Evolutionary conservation across 495 filamentous ascomycete genomes (phyloP).

Genomic region (Penicillium steckii): DNA sequence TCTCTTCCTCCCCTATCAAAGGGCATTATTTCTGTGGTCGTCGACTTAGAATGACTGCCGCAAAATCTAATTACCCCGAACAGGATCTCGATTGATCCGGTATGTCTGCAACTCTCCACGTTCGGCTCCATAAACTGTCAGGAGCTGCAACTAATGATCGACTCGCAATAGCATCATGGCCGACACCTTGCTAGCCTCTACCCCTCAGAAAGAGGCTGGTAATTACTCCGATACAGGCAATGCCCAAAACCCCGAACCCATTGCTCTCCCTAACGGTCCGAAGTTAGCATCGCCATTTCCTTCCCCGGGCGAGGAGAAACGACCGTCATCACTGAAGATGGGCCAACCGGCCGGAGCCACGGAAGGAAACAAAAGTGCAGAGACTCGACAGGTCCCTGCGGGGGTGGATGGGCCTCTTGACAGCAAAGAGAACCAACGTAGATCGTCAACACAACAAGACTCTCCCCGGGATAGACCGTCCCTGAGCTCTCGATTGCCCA

Average conservation of each 20-base stretch:
- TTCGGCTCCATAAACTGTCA: conserved; percentile 1
- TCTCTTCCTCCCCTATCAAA: conserved; percentile 2
- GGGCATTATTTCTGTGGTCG: background rate
- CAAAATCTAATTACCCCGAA: background rate
- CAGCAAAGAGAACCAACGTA: conserved; percentile 23
- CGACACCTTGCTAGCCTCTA: conserved; percentile 19
- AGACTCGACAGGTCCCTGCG: conserved; percentile 1
- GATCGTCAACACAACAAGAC: conserved; percentile 22
- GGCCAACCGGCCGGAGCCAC: conserved; percentile 4
- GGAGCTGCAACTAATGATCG: conserved; percentile 21
- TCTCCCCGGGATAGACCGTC: conserved; percentile 22
- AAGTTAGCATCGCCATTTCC: conserved; percentile 35
- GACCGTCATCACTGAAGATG: conserved; percentile 19
- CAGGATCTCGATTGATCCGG: conserved; percentile 18
- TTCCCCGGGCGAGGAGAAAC: conserved; percentile 32
- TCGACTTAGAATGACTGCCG: conserved; percentile 14
- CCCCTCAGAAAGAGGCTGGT: conserved; percentile 24
- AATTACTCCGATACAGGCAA: conserved; percentile 16
- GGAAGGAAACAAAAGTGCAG: conserved; percentile 6
- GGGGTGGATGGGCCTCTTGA: background rate
- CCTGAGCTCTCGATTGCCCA: conserved; percentile 27
- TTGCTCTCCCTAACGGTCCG: conserved; percentile 18
- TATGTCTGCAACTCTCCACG: conserved; percentile 16
- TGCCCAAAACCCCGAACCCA: conserved; percentile 23
- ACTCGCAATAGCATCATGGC: conserved; percentile 26